Evolutionary conservation across 352 stramenopile genomes (phyloP), one percentile per base, ranked within the genome.

Genomic region (Globisporangium uncinulatum): DNA sequence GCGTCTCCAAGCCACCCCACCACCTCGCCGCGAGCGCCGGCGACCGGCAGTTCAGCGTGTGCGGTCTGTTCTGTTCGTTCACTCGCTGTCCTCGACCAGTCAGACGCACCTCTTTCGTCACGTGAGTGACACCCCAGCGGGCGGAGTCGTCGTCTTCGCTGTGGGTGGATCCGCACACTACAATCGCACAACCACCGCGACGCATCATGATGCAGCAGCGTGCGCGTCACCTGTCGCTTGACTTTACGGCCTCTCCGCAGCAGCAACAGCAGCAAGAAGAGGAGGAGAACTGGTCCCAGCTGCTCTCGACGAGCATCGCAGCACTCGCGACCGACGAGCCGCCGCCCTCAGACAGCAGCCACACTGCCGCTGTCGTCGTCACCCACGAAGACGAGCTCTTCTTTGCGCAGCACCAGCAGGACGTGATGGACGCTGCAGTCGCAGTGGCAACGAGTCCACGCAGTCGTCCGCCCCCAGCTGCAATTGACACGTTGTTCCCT

Each of bases 251-350:
- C 44, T 54, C 48, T 78, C 7, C 57, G 72, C 47, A 63, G 54
- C 57, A 59, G 29, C 39, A 36, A 11, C 52, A 21, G 19, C 13
- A 66, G 59, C 52, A 57, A n/a, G 20, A 52, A n/a, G 49, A 62
- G 61, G 52, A 66, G 61, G 76, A 85, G 21, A 73, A 87, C 51
- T 87, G 77, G 77, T 71, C 74, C 14, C 66, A 79, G 50, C 85
- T 86, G 55, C 61, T 87, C 46, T 84, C 77, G 14, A 74, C 73
- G n/a, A 83, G 77, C 63, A 79, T 87, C 73, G 70, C 67, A 61
- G 77, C 74, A 54, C 61, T 87, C 20, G 70, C 70, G 45, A 84
- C 73, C 37, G 41, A 69, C 13, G 67, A 76, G 29, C 20, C 5
- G 14, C 13, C 2, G 37, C 34, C 7, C 19, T 34, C 47, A 54